phyloP scores from a whole-genome alignment of 805 yeast species.

The Cyberlindnera mississippiensis region DNA sequence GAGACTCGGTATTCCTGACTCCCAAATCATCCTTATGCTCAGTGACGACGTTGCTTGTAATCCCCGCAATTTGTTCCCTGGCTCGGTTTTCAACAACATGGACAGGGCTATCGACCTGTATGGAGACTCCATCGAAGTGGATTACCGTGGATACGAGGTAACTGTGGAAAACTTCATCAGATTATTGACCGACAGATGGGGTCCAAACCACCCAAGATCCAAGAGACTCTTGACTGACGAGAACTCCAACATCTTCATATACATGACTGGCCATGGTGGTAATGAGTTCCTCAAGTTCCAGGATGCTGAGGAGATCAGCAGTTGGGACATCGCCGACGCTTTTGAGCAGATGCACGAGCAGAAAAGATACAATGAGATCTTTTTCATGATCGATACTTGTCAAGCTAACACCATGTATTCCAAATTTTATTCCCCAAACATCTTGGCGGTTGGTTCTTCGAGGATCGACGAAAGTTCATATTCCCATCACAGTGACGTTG shows the following conservation, averaged over 20 bases:
- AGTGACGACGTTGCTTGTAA: slow-evolving; percentile 98
- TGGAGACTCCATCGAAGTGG: slow-evolving; percentile 94
- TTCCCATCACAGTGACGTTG: slow-evolving; percentile 93
- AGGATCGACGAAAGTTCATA: slow-evolving; percentile 84
- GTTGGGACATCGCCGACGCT: slow-evolving; percentile 95
- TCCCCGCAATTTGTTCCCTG: slow-evolving; percentile 93
- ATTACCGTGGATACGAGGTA: slow-evolving; percentile 95
- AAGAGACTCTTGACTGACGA: slow-evolving; percentile 91
- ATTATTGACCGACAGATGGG: slow-evolving; percentile 92
- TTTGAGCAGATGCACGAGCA: slow-evolving; percentile 96
- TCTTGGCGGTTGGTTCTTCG: slow-evolving; percentile 90
- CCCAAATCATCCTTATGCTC: slow-evolving; percentile 92
- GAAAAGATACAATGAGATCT: slow-evolving; percentile 89
- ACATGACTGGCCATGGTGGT: slow-evolving; percentile 98
- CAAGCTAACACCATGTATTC: slow-evolving; percentile 99
- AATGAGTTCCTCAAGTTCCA: slow-evolving; percentile 95
- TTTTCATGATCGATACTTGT: slow-evolving; percentile 98
- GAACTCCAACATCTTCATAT: slow-evolving; percentile 87
- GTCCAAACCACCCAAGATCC: slow-evolving; percentile 87
- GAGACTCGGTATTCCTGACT: slow-evolving; percentile 94
- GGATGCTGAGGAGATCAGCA: slow-evolving; percentile 96
- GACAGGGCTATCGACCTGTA: slow-evolving; percentile 90
- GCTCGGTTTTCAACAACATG: slow-evolving; percentile 90
- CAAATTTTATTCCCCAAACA: slow-evolving; percentile 85
- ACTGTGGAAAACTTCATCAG: slow-evolving; percentile 97